phyloP scores from a whole-genome alignment of 176 grass and related monocot genomes.

The Microstegium vimineum region DNA sequence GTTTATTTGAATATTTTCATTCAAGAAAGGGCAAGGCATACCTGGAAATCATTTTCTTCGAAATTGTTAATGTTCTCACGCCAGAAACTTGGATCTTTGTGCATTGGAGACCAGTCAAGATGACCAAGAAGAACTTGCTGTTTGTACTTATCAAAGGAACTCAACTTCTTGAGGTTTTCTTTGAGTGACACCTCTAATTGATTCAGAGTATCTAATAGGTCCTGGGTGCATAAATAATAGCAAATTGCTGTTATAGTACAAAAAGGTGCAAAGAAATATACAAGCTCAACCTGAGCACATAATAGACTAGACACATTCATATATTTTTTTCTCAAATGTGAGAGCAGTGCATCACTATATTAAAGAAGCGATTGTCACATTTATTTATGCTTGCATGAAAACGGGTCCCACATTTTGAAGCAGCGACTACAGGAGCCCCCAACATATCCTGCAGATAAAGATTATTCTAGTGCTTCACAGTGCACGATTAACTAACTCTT shows the following conservation, averaged over 20 bases:
- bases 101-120: conserved; percentile 98
- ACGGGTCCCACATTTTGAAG: neutral
- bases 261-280: neutral
- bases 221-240: conserved; percentile 42
- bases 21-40: conserved; percentile 28
- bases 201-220: conserved; percentile 91
- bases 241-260: conserved; percentile 24
- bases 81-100: conserved; percentile 96
- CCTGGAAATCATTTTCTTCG: conserved; percentile 99
- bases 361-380: neutral
- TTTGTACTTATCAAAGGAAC: conserved; percentile 98
- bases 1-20: neutral
- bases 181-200: conserved; percentile 82
- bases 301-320: neutral
- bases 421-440: neutral
- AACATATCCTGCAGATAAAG: neutral
- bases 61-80: conserved; percentile 93
- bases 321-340: neutral
- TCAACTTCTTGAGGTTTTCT: conserved; percentile 79
- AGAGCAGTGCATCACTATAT: neutral
- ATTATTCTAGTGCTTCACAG: neutral
- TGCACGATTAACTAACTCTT: neutral
- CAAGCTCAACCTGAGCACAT: conserved; percentile 12
- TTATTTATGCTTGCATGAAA: neutral
- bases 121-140: conserved; percentile 93